Evolutionary conservation across 495 filamentous ascomycete species (phyloP), one percentile per base, ranked within the genome.

Genomic region (Lineolata rhizophorae): DNA sequence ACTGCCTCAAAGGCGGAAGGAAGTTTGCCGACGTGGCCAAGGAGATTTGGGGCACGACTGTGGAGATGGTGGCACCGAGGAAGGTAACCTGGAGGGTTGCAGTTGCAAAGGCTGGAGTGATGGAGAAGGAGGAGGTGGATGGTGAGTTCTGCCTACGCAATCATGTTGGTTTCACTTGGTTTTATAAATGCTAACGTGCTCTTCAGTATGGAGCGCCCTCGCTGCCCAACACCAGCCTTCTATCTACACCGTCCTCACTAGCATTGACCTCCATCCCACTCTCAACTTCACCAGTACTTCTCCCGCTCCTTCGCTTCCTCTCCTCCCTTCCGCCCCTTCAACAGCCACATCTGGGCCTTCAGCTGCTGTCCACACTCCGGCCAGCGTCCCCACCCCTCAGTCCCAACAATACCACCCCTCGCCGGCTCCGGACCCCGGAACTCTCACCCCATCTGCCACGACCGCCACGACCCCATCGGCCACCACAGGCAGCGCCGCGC

Each of bases 21-120:
- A 18, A 50, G 0, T 57, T 91, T 19, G 47, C 50, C 5, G 72
- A 85, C 15, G 60, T 83, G 11, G 62, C 70, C 5, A 57, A 59
- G 33, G 85, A 94, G 41, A 77, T 95, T 3, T 93, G 83, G 84
- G 65, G 67, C 20, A 75, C 74, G 14, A 92, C 84, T 0, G 60
- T 70, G 16, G 76, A 76, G 30, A 68, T 92, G 15, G 65, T 92
- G 27, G 65, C 74, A 2, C 56, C 54, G 6, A 61, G 64, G 35
- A 75, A 70, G 39, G 69, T 80, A 5, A 65, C 71, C 10, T 93
- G 85, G 84, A 70, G 75, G 21, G 49, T 95, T 6, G 66, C 81
- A 32, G 54, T 97, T 32, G 72, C 72, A 9, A 77, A 73, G 48
- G 70, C 70, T 16, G 72, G 72, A 4, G 57, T 64, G 8, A 73